These are phyloP conservation scores for Vigna unguiculata DNA, from an alignment of 306 rosid genomes.

Conservation along the genomic window DNA sequence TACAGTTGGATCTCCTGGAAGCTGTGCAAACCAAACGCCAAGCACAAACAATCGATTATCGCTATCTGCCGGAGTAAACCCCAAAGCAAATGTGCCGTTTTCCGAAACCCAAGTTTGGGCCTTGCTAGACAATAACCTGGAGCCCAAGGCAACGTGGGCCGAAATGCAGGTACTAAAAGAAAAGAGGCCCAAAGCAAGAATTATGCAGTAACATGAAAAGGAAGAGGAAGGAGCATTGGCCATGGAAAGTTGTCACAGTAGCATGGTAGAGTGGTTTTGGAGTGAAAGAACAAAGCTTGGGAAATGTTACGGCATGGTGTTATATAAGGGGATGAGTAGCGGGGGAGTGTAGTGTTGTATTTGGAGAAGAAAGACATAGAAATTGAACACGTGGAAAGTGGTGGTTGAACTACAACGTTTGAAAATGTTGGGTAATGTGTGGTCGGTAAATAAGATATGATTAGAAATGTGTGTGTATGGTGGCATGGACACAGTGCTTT, in stretches of 20 bases:
- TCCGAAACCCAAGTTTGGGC: constrained; percentile 69
- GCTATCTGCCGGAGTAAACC: constrained; percentile 60
- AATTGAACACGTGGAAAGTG: constrained; percentile 52
- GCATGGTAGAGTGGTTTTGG: background rate
- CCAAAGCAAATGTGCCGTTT: constrained; percentile 88
- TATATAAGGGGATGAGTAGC: constrained; percentile 9
- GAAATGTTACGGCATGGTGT: constrained; percentile 8
- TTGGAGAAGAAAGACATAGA: constrained; percentile 30
- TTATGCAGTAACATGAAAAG: constrained; percentile 26
- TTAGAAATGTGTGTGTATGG: constrained; percentile 7
- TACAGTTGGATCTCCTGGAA: constrained; percentile 73
- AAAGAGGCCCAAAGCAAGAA: constrained; percentile 42
- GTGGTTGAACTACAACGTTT: constrained; percentile 81
- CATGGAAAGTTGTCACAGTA: constrained; percentile 41
- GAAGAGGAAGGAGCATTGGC: constrained; percentile 10
- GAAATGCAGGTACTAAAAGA: constrained; percentile 48
- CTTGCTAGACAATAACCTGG: constrained; percentile 64
- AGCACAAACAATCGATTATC: constrained; percentile 48
- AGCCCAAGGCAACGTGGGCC: constrained; percentile 61
- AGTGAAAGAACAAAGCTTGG: constrained; percentile 32
- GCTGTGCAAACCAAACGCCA: constrained; percentile 86
- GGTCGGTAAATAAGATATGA: constrained; percentile 62
- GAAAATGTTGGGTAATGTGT: constrained; percentile 54
- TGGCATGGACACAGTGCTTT: constrained; percentile 45
- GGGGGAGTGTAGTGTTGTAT: constrained; percentile 35